Percentiles rank a stretch among this genome's conserved stretches.
These are phyloP conservation scores for Penicillium maclennaniae DNA, from an alignment of 495 filamentous ascomycete genomes.

Conservation along the genomic window DNA sequence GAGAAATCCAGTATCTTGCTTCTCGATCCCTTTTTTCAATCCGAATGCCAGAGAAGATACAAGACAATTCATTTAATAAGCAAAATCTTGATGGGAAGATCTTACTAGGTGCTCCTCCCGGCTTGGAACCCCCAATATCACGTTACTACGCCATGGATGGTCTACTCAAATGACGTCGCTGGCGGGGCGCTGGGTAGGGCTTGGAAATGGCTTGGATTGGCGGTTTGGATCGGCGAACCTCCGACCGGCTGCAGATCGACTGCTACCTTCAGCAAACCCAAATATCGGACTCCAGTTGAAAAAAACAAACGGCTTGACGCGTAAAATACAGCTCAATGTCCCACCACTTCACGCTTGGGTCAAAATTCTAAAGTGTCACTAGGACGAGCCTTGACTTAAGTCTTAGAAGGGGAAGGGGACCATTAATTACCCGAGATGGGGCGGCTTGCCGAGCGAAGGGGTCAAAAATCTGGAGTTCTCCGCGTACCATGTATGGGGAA, in stretches of 20 bases:
- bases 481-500: neutral
- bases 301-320: neutral
- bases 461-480: slow-evolving; percentile 3
- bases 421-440: neutral
- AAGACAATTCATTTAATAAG: too few relatives aligned
- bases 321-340: too few relatives aligned
- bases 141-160: too few relatives aligned
- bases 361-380: too few relatives aligned
- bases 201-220: neutral
- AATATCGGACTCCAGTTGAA: neutral
- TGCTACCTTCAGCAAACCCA: neutral
- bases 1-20: too few relatives aligned
- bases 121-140: too few relatives aligned
- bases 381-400: neutral
- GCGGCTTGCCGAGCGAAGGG: slow-evolving; percentile 2
- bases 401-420: neutral
- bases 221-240: neutral
- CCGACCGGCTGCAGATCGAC: neutral
- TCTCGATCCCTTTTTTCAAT: too few relatives aligned
- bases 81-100: too few relatives aligned
- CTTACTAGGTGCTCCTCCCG: too few relatives aligned
- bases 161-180: neutral
- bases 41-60: too few relatives aligned
- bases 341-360: too few relatives aligned
- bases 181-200: neutral